Conservation (phyloP, 169 alveolate species). For the Eimeria maxima region DNA sequence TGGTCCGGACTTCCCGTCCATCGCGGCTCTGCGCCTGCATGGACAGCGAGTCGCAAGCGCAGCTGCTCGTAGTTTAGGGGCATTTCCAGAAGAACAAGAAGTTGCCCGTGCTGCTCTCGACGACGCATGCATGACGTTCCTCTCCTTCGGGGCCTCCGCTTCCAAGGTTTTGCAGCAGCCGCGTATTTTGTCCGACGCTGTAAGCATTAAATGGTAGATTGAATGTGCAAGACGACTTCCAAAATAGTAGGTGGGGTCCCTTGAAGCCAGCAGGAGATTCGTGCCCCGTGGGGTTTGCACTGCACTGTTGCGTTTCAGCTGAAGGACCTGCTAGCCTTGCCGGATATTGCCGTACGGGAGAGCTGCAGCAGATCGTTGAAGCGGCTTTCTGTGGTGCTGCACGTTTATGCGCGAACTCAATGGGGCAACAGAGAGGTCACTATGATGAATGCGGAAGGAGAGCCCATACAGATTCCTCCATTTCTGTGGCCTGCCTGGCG, state of each 20-base stretch:
- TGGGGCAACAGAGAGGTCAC: constrained; percentile 25
- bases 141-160: constrained; percentile 34
- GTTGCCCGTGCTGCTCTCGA: neutral
- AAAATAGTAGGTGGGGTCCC: neutral
- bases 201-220: neutral
- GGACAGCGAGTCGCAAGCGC: constrained; percentile 43
- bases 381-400: constrained; percentile 53
- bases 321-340: constrained; percentile 18
- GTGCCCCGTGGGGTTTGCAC: no score
- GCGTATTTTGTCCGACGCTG: constrained; percentile 44
- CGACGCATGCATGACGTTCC: constrained; percentile 28
- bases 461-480: constrained; percentile 10
- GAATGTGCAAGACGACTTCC: neutral
- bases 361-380: constrained; percentile 60
- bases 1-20: neutral
- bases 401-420: neutral
- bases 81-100: constrained; percentile 7
- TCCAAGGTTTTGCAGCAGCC: constrained; percentile 33
- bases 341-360: constrained; percentile 48
- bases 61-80: neutral
- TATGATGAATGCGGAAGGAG: constrained; percentile 44
- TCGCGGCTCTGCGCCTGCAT: constrained; percentile 35
- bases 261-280: neutral
- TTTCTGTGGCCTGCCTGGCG: constrained; percentile 69
- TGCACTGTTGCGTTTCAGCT: constrained; percentile 14